These are phyloP conservation scores for Penicillium brasilianum DNA, from an alignment of 2,329 filamentous ascomycete genomes.

Conservation along the genomic window DNA sequence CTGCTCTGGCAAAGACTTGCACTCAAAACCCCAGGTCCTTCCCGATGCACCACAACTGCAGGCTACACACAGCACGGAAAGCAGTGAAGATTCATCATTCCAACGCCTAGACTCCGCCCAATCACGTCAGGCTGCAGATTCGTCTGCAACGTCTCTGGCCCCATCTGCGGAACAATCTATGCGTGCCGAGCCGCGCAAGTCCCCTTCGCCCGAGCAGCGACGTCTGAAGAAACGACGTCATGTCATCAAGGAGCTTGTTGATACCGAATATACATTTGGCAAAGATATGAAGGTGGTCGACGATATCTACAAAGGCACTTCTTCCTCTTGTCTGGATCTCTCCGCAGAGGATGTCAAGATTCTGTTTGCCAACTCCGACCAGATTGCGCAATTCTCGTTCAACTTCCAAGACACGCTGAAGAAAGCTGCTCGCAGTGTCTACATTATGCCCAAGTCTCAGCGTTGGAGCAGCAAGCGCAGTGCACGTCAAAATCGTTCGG, in stretches of 20 bases:
- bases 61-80: conserved; percentile 35
- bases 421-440: conserved; percentile 77
- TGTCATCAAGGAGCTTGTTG: conserved; percentile 87
- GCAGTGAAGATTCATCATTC: conserved; percentile 47
- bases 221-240: conserved; percentile 80
- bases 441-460: conserved; percentile 66
- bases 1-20: background rate
- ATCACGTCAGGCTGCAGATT: conserved; percentile 41
- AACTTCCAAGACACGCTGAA: conserved; percentile 80
- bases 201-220: conserved; percentile 47
- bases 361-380: conserved; percentile 90
- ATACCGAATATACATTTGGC: conserved; percentile 89
- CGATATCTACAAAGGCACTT: conserved; percentile 96
- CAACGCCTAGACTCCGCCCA: conserved; percentile 34
- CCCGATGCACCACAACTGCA: conserved; percentile 28
- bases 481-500: conserved; percentile 46
- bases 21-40: background rate
- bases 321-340: conserved; percentile 78
- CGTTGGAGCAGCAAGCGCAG: conserved; percentile 60
- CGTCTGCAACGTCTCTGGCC: conserved; percentile 45
- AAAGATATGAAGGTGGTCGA: conserved; percentile 97
- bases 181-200: conserved; percentile 28
- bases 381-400: conserved; percentile 86
- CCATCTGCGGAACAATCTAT: conserved; percentile 38
- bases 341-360: conserved; percentile 83